Evolutionary conservation across 352 stramenopile species (phyloP), one percentile per base, ranked within the genome.

Genomic region (Pythium phragmiticola): DNA sequence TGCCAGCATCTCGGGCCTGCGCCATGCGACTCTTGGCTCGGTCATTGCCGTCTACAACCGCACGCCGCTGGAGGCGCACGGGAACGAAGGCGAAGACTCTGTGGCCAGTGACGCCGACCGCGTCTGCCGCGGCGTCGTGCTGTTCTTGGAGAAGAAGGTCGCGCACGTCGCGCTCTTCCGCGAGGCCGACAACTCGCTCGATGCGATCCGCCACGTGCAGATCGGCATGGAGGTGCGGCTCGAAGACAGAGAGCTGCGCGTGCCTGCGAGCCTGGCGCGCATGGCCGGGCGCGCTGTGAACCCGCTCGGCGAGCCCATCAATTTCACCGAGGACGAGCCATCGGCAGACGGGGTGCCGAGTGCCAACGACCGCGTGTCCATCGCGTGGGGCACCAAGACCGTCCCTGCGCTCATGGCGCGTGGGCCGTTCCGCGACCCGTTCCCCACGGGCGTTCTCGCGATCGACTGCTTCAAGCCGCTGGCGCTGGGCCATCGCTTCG

Each of bases 391-490:
- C 7, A 69, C 69, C 33, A 82, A 85, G 63, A 87, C 72, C 41
- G 82, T 94, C 4, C 85, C 85, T 0, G 74, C 76, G 6, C 63
- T 94, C 41, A 85, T 92, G 79, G 49, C 77, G 13, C 79, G 85
- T 21, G 72, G 65, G 0, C 73, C 79, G 21, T 65, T 94, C 16
- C 71, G 66, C n/a, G 65, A 77, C 12, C 69, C 82, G 1, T 84
- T 90, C 33, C 62, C 78, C 11, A 94, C 85, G 2, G 82, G 82
- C 0, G 68, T 94, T 14, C 53, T 89, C 51, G 82, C 82, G 13
- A 76, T 94, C 48, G 85, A 94, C 61, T 94, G 85, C 65, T 68
- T 94, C 37, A 80, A 92, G 63, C 85, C 85, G 2, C 73, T 94
- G 49, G 85, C 81, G 19, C 78, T 75, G 43, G 85, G 85, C 13